Evolutionary conservation across 805 yeast species (phyloP), one percentile per base, ranked within the genome.

Genomic region (Saturnispora kantuleensis): DNA sequence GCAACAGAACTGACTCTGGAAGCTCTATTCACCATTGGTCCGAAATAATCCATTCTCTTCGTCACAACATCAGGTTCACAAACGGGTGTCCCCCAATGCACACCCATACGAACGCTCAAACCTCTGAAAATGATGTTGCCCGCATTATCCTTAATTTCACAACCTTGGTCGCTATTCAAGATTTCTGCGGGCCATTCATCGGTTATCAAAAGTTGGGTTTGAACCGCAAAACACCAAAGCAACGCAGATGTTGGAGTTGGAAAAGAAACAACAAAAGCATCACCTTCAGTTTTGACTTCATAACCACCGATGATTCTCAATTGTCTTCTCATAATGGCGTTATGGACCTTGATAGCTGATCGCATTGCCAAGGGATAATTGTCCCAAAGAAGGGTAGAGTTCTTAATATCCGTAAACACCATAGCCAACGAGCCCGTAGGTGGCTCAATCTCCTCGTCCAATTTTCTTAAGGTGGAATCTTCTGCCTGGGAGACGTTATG

Each of bases 251-350:
- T 77, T 0, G 95, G 90, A 0, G 95, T 81, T 0, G 96, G 95
- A 62, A 93, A 93, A 10, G 97, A 86, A 11, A 93, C 97, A 86
- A 93, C 89, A 55, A 93, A 93, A 0, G 98, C 96, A 70, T 93
- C 99, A 58, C 99, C 99, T 77, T 93, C 99, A 2, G 97, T 93
- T 61, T 93, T 93, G 26, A 93, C 98, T 62, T 93, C 99, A 60
- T 93, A 93, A 2, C 98, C 99, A 31, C 97, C 97, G 58, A 85
- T 86, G 39, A 89, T 81, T 53, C 96, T 75, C 50, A 93, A 66
- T 53, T 87, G 94, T 41, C 97, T 76, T 57, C 99, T 78, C 98
- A 93, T 93, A 29, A 93, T 76, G 17, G 85, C 76, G 59, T 93
- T 93, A 63, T 93, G 99, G 4, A 86, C 83, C 64, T 88, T 87